Evolutionary conservation across 805 yeast genomes (phyloP).

Genomic region (Schwanniomyces polymorphus): DNA sequence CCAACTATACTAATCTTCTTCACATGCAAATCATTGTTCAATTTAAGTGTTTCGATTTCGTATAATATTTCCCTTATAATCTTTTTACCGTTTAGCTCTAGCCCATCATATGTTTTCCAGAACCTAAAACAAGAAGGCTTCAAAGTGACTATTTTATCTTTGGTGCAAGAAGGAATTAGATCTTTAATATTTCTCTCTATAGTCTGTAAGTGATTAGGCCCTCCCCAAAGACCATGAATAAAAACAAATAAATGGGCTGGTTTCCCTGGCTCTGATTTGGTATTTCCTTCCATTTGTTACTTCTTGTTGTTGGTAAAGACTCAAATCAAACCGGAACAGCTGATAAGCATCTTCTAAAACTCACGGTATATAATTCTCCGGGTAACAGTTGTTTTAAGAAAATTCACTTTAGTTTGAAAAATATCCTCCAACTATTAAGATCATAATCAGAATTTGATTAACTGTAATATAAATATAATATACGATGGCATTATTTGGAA

Average conservation of each 20-base stretch:
- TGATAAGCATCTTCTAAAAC: not conserved
- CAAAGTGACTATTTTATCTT: conserved; percentile 31
- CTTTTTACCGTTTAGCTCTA: conserved; percentile 32
- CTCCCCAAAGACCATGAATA: conserved; percentile 46
- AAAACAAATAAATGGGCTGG: conserved; percentile 38
- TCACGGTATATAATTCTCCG: not conserved
- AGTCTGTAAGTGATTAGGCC: conserved; percentile 40
- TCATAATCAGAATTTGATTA: not conserved
- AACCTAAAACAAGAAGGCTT: conserved; percentile 41
- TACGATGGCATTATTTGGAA: conserved; percentile 27
- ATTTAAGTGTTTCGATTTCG: conserved; percentile 38
- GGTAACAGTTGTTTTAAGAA: not conserved
- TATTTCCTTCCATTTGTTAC: not conserved
- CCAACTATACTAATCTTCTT: conserved; percentile 78
- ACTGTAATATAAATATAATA: not conserved
- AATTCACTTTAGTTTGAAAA: not conserved
- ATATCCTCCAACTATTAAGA: not conserved
- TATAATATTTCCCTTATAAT: conserved; percentile 37
- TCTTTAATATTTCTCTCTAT: conserved; percentile 31
- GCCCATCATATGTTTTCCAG: conserved; percentile 47
- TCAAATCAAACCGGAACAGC: not conserved
- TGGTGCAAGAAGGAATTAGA: conserved; percentile 18
- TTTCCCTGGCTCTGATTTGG: conserved; percentile 1
- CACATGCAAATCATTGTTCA: conserved; percentile 37
- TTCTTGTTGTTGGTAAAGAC: not conserved